Evolutionary conservation across 192 early-diverging fungal genomes (phyloP).

Genomic region (Linnemannia schmuckeri): DNA sequence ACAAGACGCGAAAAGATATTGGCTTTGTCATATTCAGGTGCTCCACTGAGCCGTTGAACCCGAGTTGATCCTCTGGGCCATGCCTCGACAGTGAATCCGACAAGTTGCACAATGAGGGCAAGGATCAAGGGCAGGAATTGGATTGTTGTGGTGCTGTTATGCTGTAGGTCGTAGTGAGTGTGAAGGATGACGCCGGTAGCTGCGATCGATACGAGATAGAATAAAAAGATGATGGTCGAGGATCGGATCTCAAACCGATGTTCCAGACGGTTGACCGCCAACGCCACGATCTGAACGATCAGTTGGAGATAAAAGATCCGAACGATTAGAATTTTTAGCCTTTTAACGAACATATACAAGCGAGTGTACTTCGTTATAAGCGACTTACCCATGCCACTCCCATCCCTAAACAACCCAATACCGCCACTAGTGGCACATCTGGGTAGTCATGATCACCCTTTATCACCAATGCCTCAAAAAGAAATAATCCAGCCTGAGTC

Average conservation of each 20-base stretch:
- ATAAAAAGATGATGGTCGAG: conserved; percentile 13
- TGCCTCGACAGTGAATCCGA: conserved; percentile 15
- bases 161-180: not conserved
- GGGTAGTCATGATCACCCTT: too few species aligned
- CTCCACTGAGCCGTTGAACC: conserved; percentile 3
- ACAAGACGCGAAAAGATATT: conserved; percentile 16
- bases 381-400: conserved; percentile 28
- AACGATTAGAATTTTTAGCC: not conserved
- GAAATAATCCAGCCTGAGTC: not conserved
- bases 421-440: not conserved
- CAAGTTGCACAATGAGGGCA: not conserved
- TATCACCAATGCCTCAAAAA: not conserved
- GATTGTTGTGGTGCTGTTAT: not conserved
- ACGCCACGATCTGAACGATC: not conserved
- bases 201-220: conserved; percentile 16
- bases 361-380: not conserved
- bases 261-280: conserved; percentile 17
- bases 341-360: not conserved
- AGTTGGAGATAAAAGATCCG: not conserved
- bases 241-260: conserved; percentile 26
- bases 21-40: conserved; percentile 21
- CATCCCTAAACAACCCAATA: conserved; percentile 17
- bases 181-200: not conserved
- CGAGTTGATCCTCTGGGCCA: conserved; percentile 18
- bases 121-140: not conserved